Evolutionary conservation across 2,329 filamentous ascomycete species (phyloP), one percentile per base, ranked within the genome.

Genomic region (Colletotrichum phormii): DNA sequence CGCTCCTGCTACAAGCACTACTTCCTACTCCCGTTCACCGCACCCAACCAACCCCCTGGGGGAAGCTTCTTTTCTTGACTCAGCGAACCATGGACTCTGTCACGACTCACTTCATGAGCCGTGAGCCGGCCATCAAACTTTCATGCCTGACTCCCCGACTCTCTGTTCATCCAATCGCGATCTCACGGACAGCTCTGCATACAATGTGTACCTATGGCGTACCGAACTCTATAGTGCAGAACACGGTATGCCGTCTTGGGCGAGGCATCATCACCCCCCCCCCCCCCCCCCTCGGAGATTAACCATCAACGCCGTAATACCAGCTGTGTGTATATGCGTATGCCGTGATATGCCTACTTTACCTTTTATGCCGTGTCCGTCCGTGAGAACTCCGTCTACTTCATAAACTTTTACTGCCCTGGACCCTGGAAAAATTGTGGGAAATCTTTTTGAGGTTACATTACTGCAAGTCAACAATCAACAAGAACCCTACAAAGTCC

Each of bases 381-480:
- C 42, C 42, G 42, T n/a, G 42, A n/a, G 42, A n/a, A 46, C 42
- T 46, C 42, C 7, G 42, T 46, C 15, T 15, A 46, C 42, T 15
- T 46, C 42, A 7, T n/a, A 8, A 46, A 11, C 22, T 5, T 29
- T 9, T 31, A 13, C 15, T 51, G 49, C 57, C 68, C 49, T 57
- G 63, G 18, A 62, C 68, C 68, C 68, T 62, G 57, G 35, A n/a
- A 26, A 46, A 58, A n/a, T 24, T 8, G n/a, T 5, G 11, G 15
- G 12, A 22, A n/a, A 31, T 18, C 4, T 31, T 15, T 12, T 15
- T 9, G 18, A 12, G 35, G 42, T 46, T 29, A 46, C 60, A 33
- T 42, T 51, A 62, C 42, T 62, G 60, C 60, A 62, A 46, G 60
- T 51, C 42, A 62, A 62, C 42, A 62, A 62, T 62, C 26, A 62